Base-by-base conservation (phyloP, 257 asterid genomes). In the Nicotiana undulata region DNA sequence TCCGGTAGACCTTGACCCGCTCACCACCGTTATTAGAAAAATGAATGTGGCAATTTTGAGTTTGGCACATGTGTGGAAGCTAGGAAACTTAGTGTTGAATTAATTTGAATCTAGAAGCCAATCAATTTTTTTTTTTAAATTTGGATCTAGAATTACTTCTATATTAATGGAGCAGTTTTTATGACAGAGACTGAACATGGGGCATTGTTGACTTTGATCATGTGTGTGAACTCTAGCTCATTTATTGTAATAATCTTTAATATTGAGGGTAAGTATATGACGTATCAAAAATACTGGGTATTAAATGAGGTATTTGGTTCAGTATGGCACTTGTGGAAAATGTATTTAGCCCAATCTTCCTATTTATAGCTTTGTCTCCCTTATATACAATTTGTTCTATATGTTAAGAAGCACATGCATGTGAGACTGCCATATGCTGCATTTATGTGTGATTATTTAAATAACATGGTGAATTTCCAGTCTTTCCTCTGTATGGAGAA, bases 311-410 rank as follows among this genome's bases (percentile, higher is more conserved):
- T 18, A 2, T 77, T 32, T 58, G 55, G 20, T 77, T 77, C 7
- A 55, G 55, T 75, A 81, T 75, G 37, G 81, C 87, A 88, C 86
- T 81, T 88, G 88, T 83, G 82, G 76, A 88, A 85, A 64, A 77
- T 74, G 72, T 81, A 86, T 70, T 81, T 84, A 34, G 55, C 74
- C 84, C 86, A 83, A 85, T 46, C 83, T 83, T 87, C 67, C 83
- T 84, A 83, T 86, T 87, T 80, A 88, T 87, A 82, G 90, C 81
- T 70, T 87, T 86, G 91, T 86, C 91, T 84, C 88, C 90, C 82
- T 85, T 4, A 86, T 80, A 85, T 85, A 87, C 82, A 87, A 78
- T 88, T 88, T 81, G 61, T 88, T 84, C 80, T 58, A 68, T 82
- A 59, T 76, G 68, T 60, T 75, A 75, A 56, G 83, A 82, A 76